Percentiles rank a stretch among this genome's conserved stretches.
These are phyloP conservation scores for Xylaria sp. DNA, from an alignment of 2,329 filamentous ascomycete genomes.

Conservation along the genomic window DNA sequence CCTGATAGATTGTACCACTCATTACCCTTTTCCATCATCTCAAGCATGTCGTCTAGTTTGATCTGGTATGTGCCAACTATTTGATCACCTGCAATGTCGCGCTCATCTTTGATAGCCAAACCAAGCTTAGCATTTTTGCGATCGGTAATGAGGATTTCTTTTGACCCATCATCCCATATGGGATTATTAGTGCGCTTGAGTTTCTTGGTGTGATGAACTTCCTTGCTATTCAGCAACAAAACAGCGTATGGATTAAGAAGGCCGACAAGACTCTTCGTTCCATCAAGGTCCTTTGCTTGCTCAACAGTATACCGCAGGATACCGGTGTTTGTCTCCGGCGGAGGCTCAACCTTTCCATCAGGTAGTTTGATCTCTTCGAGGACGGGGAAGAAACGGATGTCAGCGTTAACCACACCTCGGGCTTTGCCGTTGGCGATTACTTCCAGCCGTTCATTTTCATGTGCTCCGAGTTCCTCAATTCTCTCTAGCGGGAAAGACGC, in stretches of 20 bases:
- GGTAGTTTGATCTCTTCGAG: conserved; percentile 73
- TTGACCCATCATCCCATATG: conserved; percentile 91
- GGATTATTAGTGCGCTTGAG: conserved; percentile 98
- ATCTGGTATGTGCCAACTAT: conserved; percentile 93
- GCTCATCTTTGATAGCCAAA: conserved; percentile 93
- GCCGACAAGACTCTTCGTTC: conserved; percentile 89
- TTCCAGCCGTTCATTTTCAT: conserved; percentile 87
- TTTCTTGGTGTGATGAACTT: conserved; percentile 88
- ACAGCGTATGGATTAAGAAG: conserved; percentile 90
- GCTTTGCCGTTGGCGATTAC: conserved; percentile 85
- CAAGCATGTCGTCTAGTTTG: conserved; percentile 91
- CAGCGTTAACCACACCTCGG: conserved; percentile 80
- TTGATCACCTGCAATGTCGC: conserved; percentile 84
- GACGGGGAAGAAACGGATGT: conserved; percentile 96
- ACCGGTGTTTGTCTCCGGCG: conserved; percentile 91
- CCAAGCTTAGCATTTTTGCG: conserved; percentile 90
- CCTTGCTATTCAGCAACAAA: conserved; percentile 89
- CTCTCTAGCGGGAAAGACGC: conserved; percentile 87
- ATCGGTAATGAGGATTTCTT: conserved; percentile 95
- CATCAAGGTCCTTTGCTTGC: conserved; percentile 95
- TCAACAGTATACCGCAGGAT: conserved; percentile 94
- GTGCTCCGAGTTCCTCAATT: conserved; percentile 78
- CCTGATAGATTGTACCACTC: conserved; percentile 95
- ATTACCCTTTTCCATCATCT: conserved; percentile 89
- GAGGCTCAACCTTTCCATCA: conserved; percentile 81